phyloP scores from a whole-genome alignment of 768 basidiomycete species.

The Pleurotus tuoliensis region DNA sequence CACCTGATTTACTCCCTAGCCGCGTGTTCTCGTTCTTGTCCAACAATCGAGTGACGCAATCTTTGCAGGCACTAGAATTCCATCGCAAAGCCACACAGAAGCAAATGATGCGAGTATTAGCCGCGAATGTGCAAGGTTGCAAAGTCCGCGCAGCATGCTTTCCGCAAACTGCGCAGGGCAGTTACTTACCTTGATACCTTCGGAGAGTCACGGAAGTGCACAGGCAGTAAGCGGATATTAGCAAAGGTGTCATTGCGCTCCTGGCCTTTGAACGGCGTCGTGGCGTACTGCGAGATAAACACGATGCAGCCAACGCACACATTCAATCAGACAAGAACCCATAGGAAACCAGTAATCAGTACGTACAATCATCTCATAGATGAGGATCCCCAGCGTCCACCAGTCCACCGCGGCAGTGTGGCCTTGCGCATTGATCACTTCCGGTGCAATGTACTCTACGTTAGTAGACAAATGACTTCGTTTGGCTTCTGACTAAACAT shows the following conservation, averaged over 20 bases:
- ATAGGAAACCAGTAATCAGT: constrained; percentile 34
- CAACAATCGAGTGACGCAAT: constrained; percentile 79
- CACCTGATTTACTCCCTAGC: constrained; percentile 88
- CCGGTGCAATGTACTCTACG: constrained; percentile 96
- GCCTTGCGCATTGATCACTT: constrained; percentile 94
- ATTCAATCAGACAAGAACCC: constrained; percentile 17
- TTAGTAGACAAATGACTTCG: constrained; percentile 16
- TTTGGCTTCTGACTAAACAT: constrained; percentile 19
- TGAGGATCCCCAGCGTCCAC: constrained; percentile 98
- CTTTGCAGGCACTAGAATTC: constrained; percentile 77
- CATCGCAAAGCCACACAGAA: constrained; percentile 7
- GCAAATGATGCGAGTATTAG: constrained; percentile 17
- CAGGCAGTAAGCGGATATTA: constrained; percentile 87
- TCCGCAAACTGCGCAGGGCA: constrained; percentile 16
- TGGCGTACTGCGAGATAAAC: constrained; percentile 71
- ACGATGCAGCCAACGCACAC: constrained; percentile 11
- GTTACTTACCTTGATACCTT: constrained; percentile 67
- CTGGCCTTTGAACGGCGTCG: constrained; percentile 97
- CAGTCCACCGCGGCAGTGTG: constrained; percentile 99
- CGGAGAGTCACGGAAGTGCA: constrained; percentile 82
- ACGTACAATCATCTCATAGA: constrained; percentile 98
- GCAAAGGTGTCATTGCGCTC: constrained; percentile 94
- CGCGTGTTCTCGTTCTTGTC: constrained; percentile 90
- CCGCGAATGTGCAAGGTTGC: constrained; percentile 11
- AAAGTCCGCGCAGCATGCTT: constrained; percentile 11